These are phyloP conservation scores for Suhomyces maxii DNA, from an alignment of 1,139 yeast species.

Conservation along the genomic window DNA sequence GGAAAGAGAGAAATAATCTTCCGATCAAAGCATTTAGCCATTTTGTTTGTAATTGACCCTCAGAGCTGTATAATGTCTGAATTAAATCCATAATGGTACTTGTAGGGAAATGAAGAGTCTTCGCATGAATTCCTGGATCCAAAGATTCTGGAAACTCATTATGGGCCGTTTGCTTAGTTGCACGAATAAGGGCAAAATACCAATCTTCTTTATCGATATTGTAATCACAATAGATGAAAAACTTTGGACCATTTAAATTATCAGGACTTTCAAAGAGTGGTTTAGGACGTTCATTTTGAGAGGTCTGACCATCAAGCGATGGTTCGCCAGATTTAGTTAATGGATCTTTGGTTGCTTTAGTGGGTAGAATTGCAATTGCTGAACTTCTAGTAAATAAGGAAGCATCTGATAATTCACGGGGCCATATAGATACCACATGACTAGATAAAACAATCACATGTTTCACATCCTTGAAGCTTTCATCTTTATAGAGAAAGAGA, in stretches of 20 bases:
- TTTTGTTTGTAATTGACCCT: constrained; percentile 77
- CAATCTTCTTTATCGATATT: constrained; percentile 88
- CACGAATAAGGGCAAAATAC: constrained; percentile 81
- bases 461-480: constrained; percentile 61
- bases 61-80: constrained; percentile 75
- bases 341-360: background rate
- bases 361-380: constrained; percentile 68
- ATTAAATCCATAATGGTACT: constrained; percentile 71
- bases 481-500: constrained; percentile 74
- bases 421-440: constrained; percentile 83
- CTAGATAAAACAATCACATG: constrained; percentile 79
- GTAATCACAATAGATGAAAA: constrained; percentile 73
- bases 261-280: background rate
- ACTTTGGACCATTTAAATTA: constrained; percentile 33
- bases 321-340: constrained; percentile 6
- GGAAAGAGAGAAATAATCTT: constrained; percentile 72
- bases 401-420: constrained; percentile 67
- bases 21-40: constrained; percentile 92
- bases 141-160: constrained; percentile 14
- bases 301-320: background rate
- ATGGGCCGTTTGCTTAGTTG: constrained; percentile 56
- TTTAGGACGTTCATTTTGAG: background rate
- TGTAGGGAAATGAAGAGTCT: constrained; percentile 70
- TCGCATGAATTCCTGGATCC: constrained; percentile 54
- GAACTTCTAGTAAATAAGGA: constrained; percentile 77